Evolutionary conservation across 2,329 filamentous ascomycete genomes (phyloP), one percentile per base, ranked within the genome.

Genomic region (Botrytis medusae): DNA sequence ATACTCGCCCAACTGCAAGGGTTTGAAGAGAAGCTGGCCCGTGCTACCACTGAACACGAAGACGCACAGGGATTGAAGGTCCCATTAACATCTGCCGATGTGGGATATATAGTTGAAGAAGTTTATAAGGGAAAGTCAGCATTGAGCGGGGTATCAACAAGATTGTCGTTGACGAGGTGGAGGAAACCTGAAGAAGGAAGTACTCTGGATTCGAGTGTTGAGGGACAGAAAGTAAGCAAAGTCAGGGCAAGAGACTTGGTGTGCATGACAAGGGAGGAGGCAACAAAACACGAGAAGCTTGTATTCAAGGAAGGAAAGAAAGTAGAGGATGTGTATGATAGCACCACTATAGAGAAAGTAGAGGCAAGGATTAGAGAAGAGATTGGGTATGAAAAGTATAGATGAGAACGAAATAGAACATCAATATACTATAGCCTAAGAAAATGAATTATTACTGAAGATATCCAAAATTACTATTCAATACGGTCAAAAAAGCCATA

Each of bases 241-340:
- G 77, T 98, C 7, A 82, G 86, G 46, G 83, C 95, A 77, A 86
- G 87, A 42, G 91, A 97, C 63, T 81, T 98, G 74, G 94, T 97
- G 0, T 93, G 92, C 78, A 93, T 98, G 93, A 98, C 95, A 1
- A 97, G 95, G 81, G 95, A 98, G 75, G 95, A 98, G 82, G 93
- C 92, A 4, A 84, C 86, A 25, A 86, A 88, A 74, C 96, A 99
- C 82, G 93, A 97, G 81, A 92, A 90, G 81, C 86, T 93, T 79
- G 87, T 98, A 1, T 84, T 98, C 62, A 91, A 89, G 78, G 92
- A 89, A 0, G 87, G 86, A 1, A 92, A 91, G 83, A 83, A 81
- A 14, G 85, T 89, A 0, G 91, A 93, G 76, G 91, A 95, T 1
- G 75, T 98, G 40, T 99, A 98, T 80, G 90, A 91, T 78, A 80